Evolutionary conservation across 2,329 filamentous ascomycete species (phyloP).

Genomic region (Blastomyces parvus): DNA sequence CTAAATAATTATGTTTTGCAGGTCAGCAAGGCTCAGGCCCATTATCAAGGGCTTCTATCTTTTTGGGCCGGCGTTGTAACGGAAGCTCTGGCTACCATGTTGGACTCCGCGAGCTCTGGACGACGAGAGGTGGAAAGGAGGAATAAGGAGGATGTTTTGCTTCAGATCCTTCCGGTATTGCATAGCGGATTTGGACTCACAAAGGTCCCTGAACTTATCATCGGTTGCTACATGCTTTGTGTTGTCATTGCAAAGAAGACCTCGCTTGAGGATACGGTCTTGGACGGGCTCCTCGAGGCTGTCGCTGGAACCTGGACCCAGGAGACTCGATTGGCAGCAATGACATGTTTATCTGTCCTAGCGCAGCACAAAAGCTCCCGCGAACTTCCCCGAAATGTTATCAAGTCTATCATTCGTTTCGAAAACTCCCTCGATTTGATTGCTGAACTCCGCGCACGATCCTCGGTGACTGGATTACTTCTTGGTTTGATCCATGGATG

Average conservation of each 20-base stretch:
- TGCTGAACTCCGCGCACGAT: slow-evolving; percentile 27
- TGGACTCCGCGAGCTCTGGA: slow-evolving; percentile 69
- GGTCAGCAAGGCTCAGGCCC: slow-evolving; percentile 59
- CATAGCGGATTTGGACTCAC: slow-evolving; percentile 68
- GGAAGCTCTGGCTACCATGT: slow-evolving; percentile 72
- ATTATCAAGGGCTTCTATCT: slow-evolving; percentile 67
- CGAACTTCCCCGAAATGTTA: slow-evolving; percentile 59
- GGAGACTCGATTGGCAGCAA: slow-evolving; percentile 61
- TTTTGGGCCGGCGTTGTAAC: slow-evolving; percentile 89
- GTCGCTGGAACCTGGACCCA: slow-evolving; percentile 66
- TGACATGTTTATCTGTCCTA: slow-evolving; percentile 72
- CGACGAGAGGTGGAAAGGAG: slow-evolving; percentile 65
- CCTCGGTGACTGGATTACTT: slow-evolving; percentile 27
- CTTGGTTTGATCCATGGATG: slow-evolving; percentile 31
- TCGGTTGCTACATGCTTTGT: slow-evolving; percentile 86
- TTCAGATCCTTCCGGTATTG: slow-evolving; percentile 59
- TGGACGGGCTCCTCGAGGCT: slow-evolving; percentile 86
- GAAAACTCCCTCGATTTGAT: slow-evolving; percentile 27
- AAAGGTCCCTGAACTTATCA: slow-evolving; percentile 65
- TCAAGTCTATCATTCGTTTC: slow-evolving; percentile 42
- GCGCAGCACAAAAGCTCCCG: slow-evolving; percentile 67
- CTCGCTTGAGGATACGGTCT: slow-evolving; percentile 63
- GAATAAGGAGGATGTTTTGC: slow-evolving; percentile 66
- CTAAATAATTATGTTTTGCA: slow-evolving; percentile 72
- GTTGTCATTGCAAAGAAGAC: slow-evolving; percentile 78